Evolutionary conservation across 2,329 filamentous ascomycete species (phyloP).

Genomic region (Colletotrichum sojae): DNA sequence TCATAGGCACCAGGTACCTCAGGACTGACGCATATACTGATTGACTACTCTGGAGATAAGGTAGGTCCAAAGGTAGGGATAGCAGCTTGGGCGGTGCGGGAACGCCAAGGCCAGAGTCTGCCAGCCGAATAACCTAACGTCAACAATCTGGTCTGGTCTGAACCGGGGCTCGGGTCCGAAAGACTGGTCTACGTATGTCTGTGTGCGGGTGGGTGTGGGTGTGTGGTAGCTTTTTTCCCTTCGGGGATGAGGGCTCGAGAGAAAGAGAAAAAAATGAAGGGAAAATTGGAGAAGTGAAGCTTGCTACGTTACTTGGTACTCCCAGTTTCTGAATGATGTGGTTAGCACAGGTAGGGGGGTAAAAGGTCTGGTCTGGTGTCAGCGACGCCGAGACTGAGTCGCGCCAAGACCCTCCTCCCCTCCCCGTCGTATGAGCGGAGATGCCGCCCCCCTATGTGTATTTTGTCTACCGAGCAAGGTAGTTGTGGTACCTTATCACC

Average conservation of each 20-base stretch:
- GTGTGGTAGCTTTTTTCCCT: background rate
- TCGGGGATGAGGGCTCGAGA: background rate
- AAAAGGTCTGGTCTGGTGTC: constrained; percentile 3
- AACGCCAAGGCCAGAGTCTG: constrained; percentile 32
- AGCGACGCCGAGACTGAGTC: constrained; percentile 27
- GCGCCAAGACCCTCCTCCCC: constrained; percentile 28
- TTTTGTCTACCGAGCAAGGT: too few relatives aligned
- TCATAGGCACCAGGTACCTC: constrained; percentile 10
- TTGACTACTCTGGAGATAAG: constrained; percentile 12
- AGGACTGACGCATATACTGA: constrained; percentile 12
- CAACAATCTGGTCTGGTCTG: constrained; percentile 5
- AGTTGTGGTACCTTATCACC: background rate
- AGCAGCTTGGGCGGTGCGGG: background rate
- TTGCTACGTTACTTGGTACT: constrained; percentile 37
- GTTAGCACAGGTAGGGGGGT: too few relatives aligned
- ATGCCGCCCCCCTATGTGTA: constrained; percentile 9
- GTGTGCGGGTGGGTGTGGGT: too few relatives aligned
- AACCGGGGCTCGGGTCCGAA: background rate
- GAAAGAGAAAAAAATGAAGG: constrained; percentile 5
- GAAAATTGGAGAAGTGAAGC: constrained; percentile 36
- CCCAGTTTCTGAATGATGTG: background rate
- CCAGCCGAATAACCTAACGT: constrained; percentile 21
- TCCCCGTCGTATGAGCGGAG: constrained; percentile 28
- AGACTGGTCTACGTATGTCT: too few relatives aligned
- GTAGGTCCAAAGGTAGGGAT: background rate